Percentiles rank a stretch among this genome's conserved stretches.
phyloP scores from a whole-genome alignment of 345 rosid genomes.

The Camelina laxa region DNA sequence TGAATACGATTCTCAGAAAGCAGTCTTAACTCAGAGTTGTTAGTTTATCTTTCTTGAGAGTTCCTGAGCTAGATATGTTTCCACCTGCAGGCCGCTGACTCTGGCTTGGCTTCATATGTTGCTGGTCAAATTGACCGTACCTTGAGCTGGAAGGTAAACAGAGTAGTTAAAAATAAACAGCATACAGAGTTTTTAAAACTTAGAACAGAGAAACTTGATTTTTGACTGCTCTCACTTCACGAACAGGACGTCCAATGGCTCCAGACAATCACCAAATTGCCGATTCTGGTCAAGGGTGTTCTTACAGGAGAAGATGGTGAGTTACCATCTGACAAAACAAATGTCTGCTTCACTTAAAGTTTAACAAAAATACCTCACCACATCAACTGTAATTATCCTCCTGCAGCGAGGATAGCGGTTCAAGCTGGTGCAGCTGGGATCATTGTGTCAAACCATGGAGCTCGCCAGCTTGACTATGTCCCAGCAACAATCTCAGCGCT shows the following conservation, averaged over 20 bases:
- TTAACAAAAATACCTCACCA: not conserved
- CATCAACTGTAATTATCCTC: not conserved
- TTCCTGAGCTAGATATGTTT: conserved; percentile 23
- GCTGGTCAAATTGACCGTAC: conserved; percentile 87
- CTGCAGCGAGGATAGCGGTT: conserved; percentile 71
- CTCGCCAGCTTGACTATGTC: conserved; percentile 88
- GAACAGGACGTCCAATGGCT: conserved; percentile 85
- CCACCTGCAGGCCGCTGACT: conserved; percentile 66
- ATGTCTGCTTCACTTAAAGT: not conserved
- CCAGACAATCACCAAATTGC: conserved; percentile 80
- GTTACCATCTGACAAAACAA: conserved; percentile 27
- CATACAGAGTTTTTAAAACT: not conserved
- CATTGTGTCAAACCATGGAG: conserved; percentile 91
- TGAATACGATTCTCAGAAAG: not conserved
- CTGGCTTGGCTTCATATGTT: conserved; percentile 89
- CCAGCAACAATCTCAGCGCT: conserved; percentile 79
- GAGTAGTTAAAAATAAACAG: not conserved
- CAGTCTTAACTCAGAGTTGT: not conserved
- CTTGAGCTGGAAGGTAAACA: conserved; percentile 87
- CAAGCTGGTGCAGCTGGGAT: conserved; percentile 88
- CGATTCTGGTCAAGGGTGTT: conserved; percentile 89
- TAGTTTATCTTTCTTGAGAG: not conserved
- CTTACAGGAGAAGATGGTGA: conserved; percentile 87
- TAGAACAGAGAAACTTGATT: not conserved
- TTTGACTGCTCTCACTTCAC: conserved; percentile 1